These are phyloP conservation scores for Petunia axillaris DNA, from an alignment of 257 asterid genomes.

Conservation along the genomic window DNA sequence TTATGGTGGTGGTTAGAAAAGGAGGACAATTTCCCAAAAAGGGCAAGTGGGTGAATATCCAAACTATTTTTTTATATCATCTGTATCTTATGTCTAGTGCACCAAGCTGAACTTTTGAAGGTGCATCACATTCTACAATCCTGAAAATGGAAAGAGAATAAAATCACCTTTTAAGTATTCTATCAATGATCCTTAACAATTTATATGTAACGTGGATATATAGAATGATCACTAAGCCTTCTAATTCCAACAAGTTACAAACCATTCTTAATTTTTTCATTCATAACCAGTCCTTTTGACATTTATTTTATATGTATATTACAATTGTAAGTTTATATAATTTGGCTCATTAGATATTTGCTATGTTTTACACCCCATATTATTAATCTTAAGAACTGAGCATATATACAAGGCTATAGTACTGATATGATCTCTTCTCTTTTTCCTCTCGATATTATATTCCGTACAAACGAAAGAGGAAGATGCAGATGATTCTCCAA, in stretches of 20 bases:
- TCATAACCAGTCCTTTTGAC: background rate
- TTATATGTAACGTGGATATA: background rate
- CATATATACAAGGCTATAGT: background rate
- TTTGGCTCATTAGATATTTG: too few relatives aligned
- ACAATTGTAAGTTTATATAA: too few relatives aligned
- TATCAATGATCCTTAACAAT: background rate
- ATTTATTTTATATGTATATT: too few relatives aligned
- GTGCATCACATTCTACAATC: constrained; percentile 6
- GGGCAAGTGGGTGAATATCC: background rate
- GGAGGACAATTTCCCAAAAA: background rate
- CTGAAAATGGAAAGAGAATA: constrained; percentile 7
- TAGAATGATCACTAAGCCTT: too few relatives aligned
- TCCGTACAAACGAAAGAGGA: background rate
- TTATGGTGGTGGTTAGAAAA: background rate
- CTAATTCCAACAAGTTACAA: too few relatives aligned
- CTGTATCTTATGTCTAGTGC: background rate
- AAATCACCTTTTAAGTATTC: background rate
- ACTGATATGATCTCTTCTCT: background rate
- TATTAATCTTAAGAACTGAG: background rate
- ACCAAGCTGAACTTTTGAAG: too few relatives aligned
- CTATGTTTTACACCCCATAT: background rate
- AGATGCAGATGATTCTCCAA: background rate
- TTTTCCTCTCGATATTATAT: background rate
- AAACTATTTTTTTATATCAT: background rate
- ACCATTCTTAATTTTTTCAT: too few relatives aligned